Evolutionary conservation across 1,284 basidiomycete genomes (phyloP), one percentile per base, ranked within the genome.

Genomic region (Agaricales sp.): DNA sequence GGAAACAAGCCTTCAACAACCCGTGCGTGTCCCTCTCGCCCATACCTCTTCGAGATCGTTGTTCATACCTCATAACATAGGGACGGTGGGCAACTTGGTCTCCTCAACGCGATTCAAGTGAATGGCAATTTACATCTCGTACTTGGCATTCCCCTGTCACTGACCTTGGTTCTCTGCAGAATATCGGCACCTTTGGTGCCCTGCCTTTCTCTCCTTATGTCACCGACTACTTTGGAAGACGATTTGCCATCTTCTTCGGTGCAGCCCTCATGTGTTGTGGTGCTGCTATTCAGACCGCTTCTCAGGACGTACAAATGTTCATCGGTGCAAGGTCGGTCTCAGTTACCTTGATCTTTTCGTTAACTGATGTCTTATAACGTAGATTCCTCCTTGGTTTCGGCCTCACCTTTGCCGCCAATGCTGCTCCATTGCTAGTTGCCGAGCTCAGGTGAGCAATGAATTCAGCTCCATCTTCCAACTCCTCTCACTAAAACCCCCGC

Each of bases 371-470:
- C 23, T 21, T 20, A 18, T 44, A 45, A 43, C 41, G 16, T 45
- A 70, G 69, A n/a, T 73, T 74, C 59, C 51, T 76, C 55, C 71
- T 79, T 49, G 75, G 76, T 2, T 77, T 78, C 52, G 75, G 75
- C 2, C 62, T 76, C 24, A 76, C 74, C 0, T 78, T 78, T 57
- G 73, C 73, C 21, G 68, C 65, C 46, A 62, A 63, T 23, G 65
- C 69, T 24, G 68, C 70, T 2, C 70, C 70, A 16, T 26, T 54
- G 21, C 43, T 54, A 23, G 71, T 54, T 3, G 50, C 51, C 2
- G 81, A 83, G 57, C 60, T 82, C 20, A 43, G 41, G 41, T 43
- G 11, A 43, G 41, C 20, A n/a, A 11, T 43, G 20, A 11, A 8
- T 21, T 21, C 18, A 19, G n/a, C 20, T 35, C 30, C 11, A 11